phyloP scores from a whole-genome alignment of 2,329 filamentous ascomycete genomes.

The Emmonsiellopsis sp. region DNA sequence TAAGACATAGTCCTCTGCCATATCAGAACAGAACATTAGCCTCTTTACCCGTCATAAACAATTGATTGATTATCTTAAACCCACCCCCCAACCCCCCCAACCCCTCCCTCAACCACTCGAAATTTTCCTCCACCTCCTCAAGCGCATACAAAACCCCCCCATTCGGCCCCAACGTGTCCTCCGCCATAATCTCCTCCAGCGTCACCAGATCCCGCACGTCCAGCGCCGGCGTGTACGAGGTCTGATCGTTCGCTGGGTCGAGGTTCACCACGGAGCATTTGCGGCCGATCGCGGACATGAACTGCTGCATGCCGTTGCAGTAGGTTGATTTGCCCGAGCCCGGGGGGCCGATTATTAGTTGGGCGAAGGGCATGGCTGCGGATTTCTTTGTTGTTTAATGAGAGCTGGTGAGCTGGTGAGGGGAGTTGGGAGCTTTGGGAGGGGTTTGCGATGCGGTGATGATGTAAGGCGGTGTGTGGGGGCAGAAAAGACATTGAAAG shows the following conservation, averaged over 20 bases:
- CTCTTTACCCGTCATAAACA: neutral
- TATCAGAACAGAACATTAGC: neutral
- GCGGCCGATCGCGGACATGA: slow-evolving; percentile 88
- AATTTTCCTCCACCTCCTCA: slow-evolving; percentile 88
- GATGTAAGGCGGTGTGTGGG: neutral
- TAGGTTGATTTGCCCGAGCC: slow-evolving; percentile 96
- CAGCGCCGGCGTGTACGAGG: slow-evolving; percentile 77
- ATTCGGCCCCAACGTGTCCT: slow-evolving; percentile 84
- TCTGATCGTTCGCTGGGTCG: slow-evolving; percentile 91
- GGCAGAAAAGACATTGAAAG: neutral
- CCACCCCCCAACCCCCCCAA: slow-evolving; percentile 62
- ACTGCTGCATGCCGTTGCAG: slow-evolving; percentile 98
- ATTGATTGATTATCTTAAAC: neutral
- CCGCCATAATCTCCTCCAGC: slow-evolving; percentile 88
- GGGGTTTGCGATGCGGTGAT: neutral
- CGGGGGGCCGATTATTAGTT: slow-evolving; percentile 87
- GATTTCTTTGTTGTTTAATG: neutral
- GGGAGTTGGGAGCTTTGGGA: neutral
- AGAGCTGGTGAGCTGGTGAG: neutral
- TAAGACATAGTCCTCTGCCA: slow-evolving; percentile 72
- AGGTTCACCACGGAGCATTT: slow-evolving; percentile 94
- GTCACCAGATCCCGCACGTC: slow-evolving; percentile 85
- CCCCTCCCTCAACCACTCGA: slow-evolving; percentile 81
- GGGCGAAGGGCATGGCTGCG: slow-evolving; percentile 48
- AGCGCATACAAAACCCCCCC: slow-evolving; percentile 87